Evolutionary conservation across 495 filamentous ascomycete species (phyloP).

Genomic region (Echria macrotheca): DNA sequence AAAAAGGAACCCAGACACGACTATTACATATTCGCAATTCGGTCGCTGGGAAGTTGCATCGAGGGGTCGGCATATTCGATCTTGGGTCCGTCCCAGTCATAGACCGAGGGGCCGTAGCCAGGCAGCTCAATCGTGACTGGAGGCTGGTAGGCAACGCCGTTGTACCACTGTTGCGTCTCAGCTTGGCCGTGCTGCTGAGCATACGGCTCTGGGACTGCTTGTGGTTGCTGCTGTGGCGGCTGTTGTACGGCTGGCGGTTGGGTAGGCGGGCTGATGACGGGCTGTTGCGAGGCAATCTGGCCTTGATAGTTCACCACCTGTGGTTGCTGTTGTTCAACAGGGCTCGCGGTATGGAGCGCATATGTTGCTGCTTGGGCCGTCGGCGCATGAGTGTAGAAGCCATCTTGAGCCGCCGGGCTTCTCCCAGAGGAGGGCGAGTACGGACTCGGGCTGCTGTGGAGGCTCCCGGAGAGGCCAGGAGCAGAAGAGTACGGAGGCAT

Average conservation of each 20-base stretch:
- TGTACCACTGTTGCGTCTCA: slow-evolving; percentile 38
- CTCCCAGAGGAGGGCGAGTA: slow-evolving; percentile 42
- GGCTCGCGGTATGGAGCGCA: slow-evolving; percentile 33
- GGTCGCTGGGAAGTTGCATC: slow-evolving; percentile 43
- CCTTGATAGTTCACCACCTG: slow-evolving; percentile 17
- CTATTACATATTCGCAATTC: slow-evolving; percentile 40
- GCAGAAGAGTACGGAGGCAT: slow-evolving; percentile 37
- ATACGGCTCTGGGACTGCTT: slow-evolving; percentile 27
- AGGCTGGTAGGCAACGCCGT: slow-evolving; percentile 35
- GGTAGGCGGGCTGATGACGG: slow-evolving; percentile 14
- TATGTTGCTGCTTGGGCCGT: slow-evolving; percentile 35
- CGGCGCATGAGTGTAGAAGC: slow-evolving; percentile 42
- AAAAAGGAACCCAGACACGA: too few species aligned
- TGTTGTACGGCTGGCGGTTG: slow-evolving; percentile 9
- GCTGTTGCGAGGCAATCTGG: slow-evolving; percentile 19
- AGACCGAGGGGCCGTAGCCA: slow-evolving; percentile 28
- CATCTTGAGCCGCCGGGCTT: slow-evolving; percentile 40
- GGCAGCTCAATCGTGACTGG: slow-evolving; percentile 38
- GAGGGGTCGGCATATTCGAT: slow-evolving; percentile 40
- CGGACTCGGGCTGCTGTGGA: slow-evolving; percentile 46
- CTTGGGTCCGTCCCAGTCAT: slow-evolving; percentile 39
- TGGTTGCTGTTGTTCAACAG: slow-evolving; percentile 31
- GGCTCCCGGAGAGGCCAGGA: slow-evolving; percentile 29
- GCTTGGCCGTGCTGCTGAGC: slow-evolving; percentile 24
- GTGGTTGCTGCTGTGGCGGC: slow-evolving; percentile 23